Conservation (phyloP, 2,329 filamentous ascomycete species). For the Hypoxylon sp. region DNA sequence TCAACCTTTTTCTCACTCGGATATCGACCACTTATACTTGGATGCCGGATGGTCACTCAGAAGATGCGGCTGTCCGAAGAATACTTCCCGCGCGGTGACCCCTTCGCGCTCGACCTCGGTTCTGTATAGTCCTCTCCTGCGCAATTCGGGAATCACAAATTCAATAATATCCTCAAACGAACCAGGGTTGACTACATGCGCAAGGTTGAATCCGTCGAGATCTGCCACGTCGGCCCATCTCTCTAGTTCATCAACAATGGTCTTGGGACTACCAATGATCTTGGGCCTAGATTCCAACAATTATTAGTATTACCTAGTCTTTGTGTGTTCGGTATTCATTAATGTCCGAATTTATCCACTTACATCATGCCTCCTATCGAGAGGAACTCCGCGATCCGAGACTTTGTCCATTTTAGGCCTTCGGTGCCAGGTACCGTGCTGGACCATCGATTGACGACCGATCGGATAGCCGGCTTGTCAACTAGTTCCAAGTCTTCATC, state of each 20-base stretch:
- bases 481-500: constrained; percentile 64
- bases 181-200: constrained; percentile 38
- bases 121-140: constrained; percentile 50
- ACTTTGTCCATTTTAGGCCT: constrained; percentile 52
- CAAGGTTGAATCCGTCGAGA: constrained; percentile 41
- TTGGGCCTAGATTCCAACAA: constrained; percentile 24
- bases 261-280: constrained; percentile 38
- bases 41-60: constrained; percentile 64
- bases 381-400: constrained; percentile 51
- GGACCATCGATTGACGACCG: constrained; percentile 34
- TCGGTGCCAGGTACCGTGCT: constrained; percentile 57
- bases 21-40: constrained; percentile 37
- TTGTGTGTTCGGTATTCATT: background rate
- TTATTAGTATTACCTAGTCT: background rate
- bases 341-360: no score
- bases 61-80: constrained; percentile 54
- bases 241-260: constrained; percentile 41
- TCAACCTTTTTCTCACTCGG: background rate
- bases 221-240: constrained; percentile 38
- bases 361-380: constrained; percentile 48
- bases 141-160: constrained; percentile 39
- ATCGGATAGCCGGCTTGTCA: constrained; percentile 60
- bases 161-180: constrained; percentile 41
- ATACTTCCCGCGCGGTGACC: constrained; percentile 36
- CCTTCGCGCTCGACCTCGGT: constrained; percentile 27